Percentiles rank a stretch among this genome's conserved stretches.
phyloP scores from a whole-genome alignment of 352 stramenopile species.

The Globisporangium abappressorium region DNA sequence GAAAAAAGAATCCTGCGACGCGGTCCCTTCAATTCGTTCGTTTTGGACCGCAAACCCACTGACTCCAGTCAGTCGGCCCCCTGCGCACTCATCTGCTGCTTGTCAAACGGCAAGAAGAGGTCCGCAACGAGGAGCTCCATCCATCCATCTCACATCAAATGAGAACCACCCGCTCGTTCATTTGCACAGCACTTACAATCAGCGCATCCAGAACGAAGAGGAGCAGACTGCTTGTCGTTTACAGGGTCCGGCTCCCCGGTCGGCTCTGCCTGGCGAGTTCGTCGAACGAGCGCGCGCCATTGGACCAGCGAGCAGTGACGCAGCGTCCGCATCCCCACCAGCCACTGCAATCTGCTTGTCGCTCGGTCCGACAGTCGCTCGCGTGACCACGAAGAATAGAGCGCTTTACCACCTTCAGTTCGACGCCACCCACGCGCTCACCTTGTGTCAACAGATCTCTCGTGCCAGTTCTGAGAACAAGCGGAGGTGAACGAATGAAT shows the following conservation, averaged over 20 bases:
- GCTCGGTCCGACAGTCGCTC: not conserved
- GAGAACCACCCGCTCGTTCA: not conserved
- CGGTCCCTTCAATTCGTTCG: not conserved
- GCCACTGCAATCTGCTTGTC: not conserved
- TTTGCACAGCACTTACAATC: not conserved
- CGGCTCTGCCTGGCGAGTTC: not conserved
- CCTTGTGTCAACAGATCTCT: not conserved
- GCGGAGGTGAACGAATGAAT: not conserved
- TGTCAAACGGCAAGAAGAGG: not conserved
- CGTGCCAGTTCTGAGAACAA: constrained; percentile 4
- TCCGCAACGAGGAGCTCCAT: not conserved
- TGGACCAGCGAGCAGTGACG: constrained; percentile 4
- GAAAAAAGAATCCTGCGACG: not conserved
- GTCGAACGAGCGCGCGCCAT: not conserved
- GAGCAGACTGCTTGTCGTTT: constrained; percentile 1
- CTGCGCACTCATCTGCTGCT: not conserved
- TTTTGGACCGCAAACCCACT: not conserved
- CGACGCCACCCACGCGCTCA: not conserved
- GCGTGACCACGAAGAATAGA: not conserved
- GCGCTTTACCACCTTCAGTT: not conserved
- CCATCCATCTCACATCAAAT: not conserved
- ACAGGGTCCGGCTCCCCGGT: not conserved
- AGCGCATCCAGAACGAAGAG: not conserved
- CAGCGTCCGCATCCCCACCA: not conserved
- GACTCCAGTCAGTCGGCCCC: not conserved